Base-by-base conservation (phyloP, 352 stramenopile species). In the Phytophthora multivora region DNA sequence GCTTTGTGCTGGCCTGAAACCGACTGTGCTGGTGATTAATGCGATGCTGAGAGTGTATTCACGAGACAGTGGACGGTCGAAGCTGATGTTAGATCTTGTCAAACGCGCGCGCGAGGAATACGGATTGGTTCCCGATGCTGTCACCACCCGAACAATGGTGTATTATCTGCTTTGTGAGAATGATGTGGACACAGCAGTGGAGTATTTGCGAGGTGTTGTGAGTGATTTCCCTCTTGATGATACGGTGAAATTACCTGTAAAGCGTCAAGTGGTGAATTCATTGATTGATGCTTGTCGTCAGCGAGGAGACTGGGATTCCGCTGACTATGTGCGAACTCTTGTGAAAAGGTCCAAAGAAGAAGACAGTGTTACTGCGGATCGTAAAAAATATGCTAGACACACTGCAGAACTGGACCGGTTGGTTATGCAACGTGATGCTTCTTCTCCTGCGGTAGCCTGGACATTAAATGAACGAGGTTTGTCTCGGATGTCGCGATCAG, bases 21-120 rank as follows among this genome's bases (percentile, higher is more conserved):
- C 78, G 12, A 79, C 61, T 8, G 48, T 77, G 33, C 71, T 82
- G 39, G 70, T 69, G 8, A 43, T 89, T 16, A 90, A 91, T 43
- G 70, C 78, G 1, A 83, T 91, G 71, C n/a, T 89, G 42, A 75
- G 80, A 41, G 82, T 86, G n/a, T 88, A 81, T 43, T 59, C 70
- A 1, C 66, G 80, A 6, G 58, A 64, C 7, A 43, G 30, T 16
- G 66, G 66, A 19, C 63, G 72, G 10, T 88, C 78, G 9, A 56
- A 73, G 23, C 9, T 36, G 23, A 55, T 77, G 23, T 36, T 79
- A 7, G 71, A 75, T 15, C 59, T 83, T 5, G 52, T 76, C 64
- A 28, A 72, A 59, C 21, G 67, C 47, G 66, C 69, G 3, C n/a
- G 62, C 5, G 41, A 66, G 23, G 66, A 79, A 11, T 90, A 78